Conservation (phyloP, 208 protist species). For the Angomonas desouzai region DNA sequence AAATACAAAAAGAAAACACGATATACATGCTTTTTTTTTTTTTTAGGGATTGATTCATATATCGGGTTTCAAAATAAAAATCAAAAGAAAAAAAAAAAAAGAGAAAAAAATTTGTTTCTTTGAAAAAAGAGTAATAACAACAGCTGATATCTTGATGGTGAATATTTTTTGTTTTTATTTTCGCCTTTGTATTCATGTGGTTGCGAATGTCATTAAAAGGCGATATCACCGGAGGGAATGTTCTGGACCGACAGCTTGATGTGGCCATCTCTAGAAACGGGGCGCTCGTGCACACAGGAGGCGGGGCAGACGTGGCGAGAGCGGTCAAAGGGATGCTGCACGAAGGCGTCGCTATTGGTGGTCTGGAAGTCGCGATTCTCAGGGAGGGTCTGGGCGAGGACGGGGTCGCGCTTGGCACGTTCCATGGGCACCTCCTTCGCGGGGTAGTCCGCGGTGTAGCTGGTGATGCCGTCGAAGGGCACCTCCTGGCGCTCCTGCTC, state of each 20-base stretch:
- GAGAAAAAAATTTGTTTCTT: neutral
- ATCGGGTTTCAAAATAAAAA: constrained; percentile 15
- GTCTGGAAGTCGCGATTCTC: constrained; percentile 88
- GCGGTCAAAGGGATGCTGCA: constrained; percentile 39
- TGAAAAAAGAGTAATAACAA: neutral
- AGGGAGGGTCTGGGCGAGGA: constrained; percentile 26
- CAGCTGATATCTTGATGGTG: neutral
- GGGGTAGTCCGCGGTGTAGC: constrained; percentile 84
- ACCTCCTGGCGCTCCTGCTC: constrained; percentile 43
- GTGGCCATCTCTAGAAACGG: constrained; percentile 77
- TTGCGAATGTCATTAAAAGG: neutral
- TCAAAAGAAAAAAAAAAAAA: constrained; percentile 14
- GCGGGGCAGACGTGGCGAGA: constrained; percentile 72
- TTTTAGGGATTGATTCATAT: constrained; percentile 12
- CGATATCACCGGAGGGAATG: constrained; percentile 68
- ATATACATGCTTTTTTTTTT: constrained; percentile 6
- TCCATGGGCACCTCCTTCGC: constrained; percentile 68
- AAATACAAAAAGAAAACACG: constrained; percentile 10
- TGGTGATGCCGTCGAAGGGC: constrained; percentile 85
- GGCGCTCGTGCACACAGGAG: constrained; percentile 55
- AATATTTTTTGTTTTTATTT: constrained; percentile 12
- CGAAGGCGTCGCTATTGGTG: constrained; percentile 49
- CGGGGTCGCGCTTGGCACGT: constrained; percentile 20
- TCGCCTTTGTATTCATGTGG: constrained; percentile 4
- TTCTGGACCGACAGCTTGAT: constrained; percentile 86